Base-by-base conservation (phyloP, 176 grass and related monocot genomes). In the Tillandsia leiboldiana region DNA sequence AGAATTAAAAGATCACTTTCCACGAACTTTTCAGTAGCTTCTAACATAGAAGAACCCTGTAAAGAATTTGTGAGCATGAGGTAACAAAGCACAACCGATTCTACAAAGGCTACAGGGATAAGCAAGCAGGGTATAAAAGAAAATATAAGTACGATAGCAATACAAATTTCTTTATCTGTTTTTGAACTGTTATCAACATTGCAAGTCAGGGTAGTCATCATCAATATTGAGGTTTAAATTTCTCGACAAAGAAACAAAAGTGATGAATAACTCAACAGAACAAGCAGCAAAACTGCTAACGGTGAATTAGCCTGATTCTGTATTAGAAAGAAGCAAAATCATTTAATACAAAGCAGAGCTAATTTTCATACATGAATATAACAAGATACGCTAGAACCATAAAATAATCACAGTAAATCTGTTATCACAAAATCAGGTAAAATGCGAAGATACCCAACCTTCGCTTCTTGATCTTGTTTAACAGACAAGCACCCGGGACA, bases 401-500 rank as follows among this genome's bases (percentile, higher is more conserved):
- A 61, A n/a, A 10, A 61, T 17, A 9, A 61, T 61, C 15, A n/a
- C 22, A 61, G 17, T 18, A 14, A 59, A n/a, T 59, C 8, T 59
- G 12, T 12, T 63, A 63, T 18, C 68, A 75, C 4, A 79, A 73
- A 67, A 9, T 78, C 2, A 67, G 29, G 49, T 68, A 15, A 65
- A 67, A 61, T 18, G 33, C 63, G 69, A 27, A 74, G 72, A 67
- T 13, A 12, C 59, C 79, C 79, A 69, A 97, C 93, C 93, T 87
- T 81, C 12, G 51, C 74, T 28, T 89, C 73, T 50, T 70, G n/a
- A 42, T 79, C 83, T 73, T 90, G 75, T 64, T 87, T 97, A 33
- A 65, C 42, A 15, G 47, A 70, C 66, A 83, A 71, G 76, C 93
- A 97, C 2, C 89, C 65, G 64, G 89, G 93, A 78, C 93, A 97